Evolutionary conservation across 2,329 filamentous ascomycete genomes (phyloP), one percentile per base, ranked within the genome.

Genomic region (Endothia cerciana): DNA sequence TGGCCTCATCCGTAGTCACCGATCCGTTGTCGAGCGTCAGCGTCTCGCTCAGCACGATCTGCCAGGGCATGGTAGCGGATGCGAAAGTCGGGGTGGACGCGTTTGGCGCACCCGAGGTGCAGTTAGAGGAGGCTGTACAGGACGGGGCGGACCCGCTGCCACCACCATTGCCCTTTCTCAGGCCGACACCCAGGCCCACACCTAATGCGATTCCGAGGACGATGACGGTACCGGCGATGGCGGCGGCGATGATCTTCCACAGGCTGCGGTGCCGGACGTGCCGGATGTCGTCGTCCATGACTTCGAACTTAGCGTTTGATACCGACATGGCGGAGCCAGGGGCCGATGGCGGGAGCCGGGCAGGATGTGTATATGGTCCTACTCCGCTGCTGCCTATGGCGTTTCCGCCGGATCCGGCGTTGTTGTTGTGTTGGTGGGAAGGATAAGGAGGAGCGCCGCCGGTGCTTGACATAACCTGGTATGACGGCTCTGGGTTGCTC

Each of bases 51-150:
- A 91, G 82, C 55, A 88, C 78, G 62, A 90, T 90, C 71, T 91
- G 87, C 87, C 87, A 91, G 3, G n/a, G 81, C 81, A 4, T 79
- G 76, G 33, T 81, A n/a, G n/a, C 82, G 30, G 83, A 81, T 3
- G 66, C 33, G 17, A 68, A n/a, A 15, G 57, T 62, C 36, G 63
- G 57, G n/a, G 38, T 13, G 2, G 55, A 56, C 15, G 47, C 33
- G 22, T 64, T 65, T 38, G 38, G 72, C 68, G 70, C 65, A 62
- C 70, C 60, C 64, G 72, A 64, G 69, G 62, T 58, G 68, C 40
- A 63, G 17, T 77, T 69, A 11, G 15, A 11, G 17, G 55, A 38
- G 10, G 36, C 36, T 25, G 55, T 22, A 25, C 55, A 58, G 2
- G 47, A 51, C 33, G 55, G 36, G 28, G 30, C 15, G 8, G 53